Evolutionary conservation across 1,284 basidiomycete genomes (phyloP).

Genomic region (Trichosporon sp.): DNA sequence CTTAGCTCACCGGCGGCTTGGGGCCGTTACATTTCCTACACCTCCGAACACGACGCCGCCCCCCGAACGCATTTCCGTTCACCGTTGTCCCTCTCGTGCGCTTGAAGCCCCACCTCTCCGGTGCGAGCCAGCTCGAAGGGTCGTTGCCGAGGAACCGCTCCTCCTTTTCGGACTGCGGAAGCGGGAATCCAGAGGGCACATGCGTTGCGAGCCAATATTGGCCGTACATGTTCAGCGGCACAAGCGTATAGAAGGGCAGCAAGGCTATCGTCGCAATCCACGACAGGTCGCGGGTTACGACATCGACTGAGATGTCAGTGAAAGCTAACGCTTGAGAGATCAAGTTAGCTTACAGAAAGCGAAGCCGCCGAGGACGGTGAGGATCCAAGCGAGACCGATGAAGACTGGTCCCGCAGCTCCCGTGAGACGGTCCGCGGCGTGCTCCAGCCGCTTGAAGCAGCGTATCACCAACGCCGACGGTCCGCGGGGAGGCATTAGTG

Average conservation of each 20-base stretch:
- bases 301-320: slow-evolving; percentile 64
- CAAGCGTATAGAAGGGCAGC: slow-evolving; percentile 69
- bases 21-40: slow-evolving; percentile 70
- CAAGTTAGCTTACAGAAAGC: slow-evolving; percentile 71
- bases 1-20: slow-evolving; percentile 75
- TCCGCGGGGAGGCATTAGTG: slow-evolving; percentile 32
- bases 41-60: slow-evolving; percentile 57
- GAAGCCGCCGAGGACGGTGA: slow-evolving; percentile 70
- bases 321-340: no score
- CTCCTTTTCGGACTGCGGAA: slow-evolving; percentile 36
- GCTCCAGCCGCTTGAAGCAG: slow-evolving; percentile 81
- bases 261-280: slow-evolving; percentile 61
- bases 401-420: slow-evolving; percentile 90
- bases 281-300: slow-evolving; percentile 63
- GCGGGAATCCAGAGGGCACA: slow-evolving; percentile 70
- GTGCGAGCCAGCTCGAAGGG: slow-evolving; percentile 35
- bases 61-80: neutral
- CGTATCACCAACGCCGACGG: slow-evolving; percentile 67
- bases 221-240: slow-evolving; percentile 73
- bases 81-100: neutral
- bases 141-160: slow-evolving; percentile 38
- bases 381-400: slow-evolving; percentile 71
- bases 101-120: slow-evolving; percentile 42
- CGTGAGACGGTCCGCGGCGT: slow-evolving; percentile 74
- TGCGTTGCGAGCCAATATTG: slow-evolving; percentile 86